Evolutionary conservation across 73 alveolate species (phyloP), one percentile per base, ranked within the genome.

Genomic region (Paramecium octaurelia): DNA sequence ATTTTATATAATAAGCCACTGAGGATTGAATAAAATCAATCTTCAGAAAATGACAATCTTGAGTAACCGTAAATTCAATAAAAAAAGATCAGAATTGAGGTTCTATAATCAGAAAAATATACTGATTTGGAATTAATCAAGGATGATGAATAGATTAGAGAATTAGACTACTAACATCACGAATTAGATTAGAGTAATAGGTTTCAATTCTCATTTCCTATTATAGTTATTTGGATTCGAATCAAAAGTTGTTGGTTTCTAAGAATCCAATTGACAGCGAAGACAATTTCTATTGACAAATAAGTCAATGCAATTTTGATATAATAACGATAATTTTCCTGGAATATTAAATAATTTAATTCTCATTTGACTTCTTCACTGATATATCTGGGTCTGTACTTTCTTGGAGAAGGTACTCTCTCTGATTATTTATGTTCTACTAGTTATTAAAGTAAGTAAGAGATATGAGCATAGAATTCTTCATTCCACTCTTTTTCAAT

Each of bases 301-400:
- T 18, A n/a, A 20, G 21, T 12, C 60, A 16, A 48, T 48, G 10
- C 31, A 59, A 59, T 59, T 59, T 59, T 59, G 77, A 59, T 24
- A 18, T 48, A 48, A 48, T 54, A 54, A 54, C 18, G 69, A 16
- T 54, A 7, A 36, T 73, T 73, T 34, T 73, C 57, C 35, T 29
- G 18, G 21, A 73, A n/a, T 29, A 73, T 73, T 29, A 40, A 40
- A 48, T 80, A 20, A 31, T 80, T 44, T n/a, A n/a, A 24, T 14
- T 80, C 12, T 80, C 91, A 80, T 80, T 80, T 18, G 57, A 43
- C 29, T 20, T 80, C 57, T 42, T 80, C 91, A 80, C 91, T 80
- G 23, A 31, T 80, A 80, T 80, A 80, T 24, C 91, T 42, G n/a
- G 46, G 64, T 43, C 91, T 80, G 75, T 44, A 46, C 21, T 46